Conservation (phyloP, 1,284 basidiomycete genomes). For the Sporisorium scitamineum region DNA sequence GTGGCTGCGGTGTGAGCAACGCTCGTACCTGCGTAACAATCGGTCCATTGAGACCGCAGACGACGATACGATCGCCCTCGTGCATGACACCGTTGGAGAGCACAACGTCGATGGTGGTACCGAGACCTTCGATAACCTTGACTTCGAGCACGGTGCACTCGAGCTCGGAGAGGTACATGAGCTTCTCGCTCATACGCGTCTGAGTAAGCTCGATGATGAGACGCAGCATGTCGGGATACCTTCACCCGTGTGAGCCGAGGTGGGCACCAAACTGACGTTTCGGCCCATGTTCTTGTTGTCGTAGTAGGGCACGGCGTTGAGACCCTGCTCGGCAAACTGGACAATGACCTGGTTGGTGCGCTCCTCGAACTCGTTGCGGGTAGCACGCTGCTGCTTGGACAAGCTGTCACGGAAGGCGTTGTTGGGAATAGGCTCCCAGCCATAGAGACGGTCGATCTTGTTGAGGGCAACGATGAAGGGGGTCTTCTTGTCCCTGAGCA, state of each 20-base stretch:
- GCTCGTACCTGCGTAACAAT: conserved; percentile 96
- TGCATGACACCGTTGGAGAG: conserved; percentile 92
- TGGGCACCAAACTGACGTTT: conserved; percentile 96
- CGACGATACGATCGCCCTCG: conserved; percentile 94
- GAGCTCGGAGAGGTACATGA: conserved; percentile 98
- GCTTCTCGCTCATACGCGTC: conserved; percentile 93
- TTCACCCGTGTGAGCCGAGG: conserved; percentile 97
- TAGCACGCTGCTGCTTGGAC: conserved; percentile 83
- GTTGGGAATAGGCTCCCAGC: conserved; percentile 91
- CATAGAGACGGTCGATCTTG: conserved; percentile 99
- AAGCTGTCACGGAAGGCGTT: conserved; percentile 92
- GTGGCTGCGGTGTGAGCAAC: conserved; percentile 92
- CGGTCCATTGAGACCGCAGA: conserved; percentile 97
- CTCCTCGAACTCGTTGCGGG: conserved; percentile 93
- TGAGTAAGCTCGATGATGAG: conserved; percentile 97
- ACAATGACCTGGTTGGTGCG: conserved; percentile 86
- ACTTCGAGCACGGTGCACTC: conserved; percentile 99
- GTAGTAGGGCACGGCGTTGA: conserved; percentile 96
- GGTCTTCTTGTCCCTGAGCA: conserved; percentile 93
- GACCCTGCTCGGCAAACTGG: conserved; percentile 95
- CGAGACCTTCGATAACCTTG: conserved; percentile 97
- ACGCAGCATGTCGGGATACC: conserved; percentile 99
- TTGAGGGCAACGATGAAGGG: conserved; percentile 99
- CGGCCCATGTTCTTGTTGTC: conserved; percentile 96
- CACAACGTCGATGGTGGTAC: conserved; percentile 97